Base-by-base conservation (phyloP, 2,329 filamentous ascomycete genomes). In the Cladosporium sp. region DNA sequence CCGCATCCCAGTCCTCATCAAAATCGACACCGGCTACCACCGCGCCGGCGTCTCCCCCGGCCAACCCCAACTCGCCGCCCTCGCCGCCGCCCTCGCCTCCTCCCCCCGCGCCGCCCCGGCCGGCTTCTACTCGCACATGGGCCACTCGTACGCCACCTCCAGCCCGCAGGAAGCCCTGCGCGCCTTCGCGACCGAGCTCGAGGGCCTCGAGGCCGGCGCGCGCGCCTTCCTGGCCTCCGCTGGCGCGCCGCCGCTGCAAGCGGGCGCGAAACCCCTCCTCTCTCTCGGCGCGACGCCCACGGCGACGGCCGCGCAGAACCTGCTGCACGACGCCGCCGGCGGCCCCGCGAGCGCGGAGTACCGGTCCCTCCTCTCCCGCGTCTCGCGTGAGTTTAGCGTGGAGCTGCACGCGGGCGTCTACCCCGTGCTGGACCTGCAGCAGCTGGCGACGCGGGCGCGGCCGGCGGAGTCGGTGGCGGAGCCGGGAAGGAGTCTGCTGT, bases 361-460 rank as follows among this genome's bases (percentile, higher is more conserved):
- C 49, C 57, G 61, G 3, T 46, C 43, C 1, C 60, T 64, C 7
- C 59, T 82, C 22, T 62, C 60, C 9, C 61, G 65, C 16, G 60
- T 70, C 48, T 66, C 67, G 43, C 48, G 64, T 38, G 61, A 56
- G 2, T 70, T 67, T 45, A 57, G 56, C 3, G 74, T 89, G 22
- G 87, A 90, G 65, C 73, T 89, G 2, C 87, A 91, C 65, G 86
- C 87, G 0, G 87, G 86, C 31, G 85, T 88, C 2, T 92, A 91
- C 64, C 82, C 87, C 0, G 75, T 83, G 3, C 77, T 92, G 8
- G 88, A 93, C 66, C 74, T 91, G 61, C 88, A 93, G 66, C 88
- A 93, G 67, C 74, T 92, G 2, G 83, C 86, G 1, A 88, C 87
- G 0, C 81, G 85, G 61, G 83, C 86, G 3, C 69, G 78, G 0